Evolutionary conservation across 2,329 filamentous ascomycete genomes (phyloP).

Genomic region (Arachnomyces sp.): DNA sequence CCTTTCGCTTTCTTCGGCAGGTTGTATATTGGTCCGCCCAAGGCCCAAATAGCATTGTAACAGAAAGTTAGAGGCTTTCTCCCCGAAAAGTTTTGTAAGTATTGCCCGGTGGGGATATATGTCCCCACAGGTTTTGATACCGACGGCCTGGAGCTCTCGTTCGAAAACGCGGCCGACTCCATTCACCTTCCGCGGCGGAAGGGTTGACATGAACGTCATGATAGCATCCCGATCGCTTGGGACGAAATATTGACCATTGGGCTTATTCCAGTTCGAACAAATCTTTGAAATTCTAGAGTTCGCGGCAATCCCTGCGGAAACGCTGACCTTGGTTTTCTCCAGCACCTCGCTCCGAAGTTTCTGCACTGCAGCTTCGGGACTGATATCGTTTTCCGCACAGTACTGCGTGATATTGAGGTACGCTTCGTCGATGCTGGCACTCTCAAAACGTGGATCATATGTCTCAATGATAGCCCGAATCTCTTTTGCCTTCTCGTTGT

Average conservation of each 20-base stretch:
- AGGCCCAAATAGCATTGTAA: constrained; percentile 77
- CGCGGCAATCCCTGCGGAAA: constrained; percentile 88
- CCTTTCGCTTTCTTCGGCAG: constrained; percentile 79
- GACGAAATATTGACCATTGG: constrained; percentile 80
- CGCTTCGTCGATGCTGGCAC: constrained; percentile 90
- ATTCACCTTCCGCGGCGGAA: constrained; percentile 86
- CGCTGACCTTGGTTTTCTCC: constrained; percentile 69
- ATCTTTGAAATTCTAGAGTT: constrained; percentile 95
- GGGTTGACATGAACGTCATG: constrained; percentile 72
- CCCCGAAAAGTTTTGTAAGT: constrained; percentile 71
- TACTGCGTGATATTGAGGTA: constrained; percentile 92
- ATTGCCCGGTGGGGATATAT: constrained; percentile 69
- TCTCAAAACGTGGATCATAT: constrained; percentile 90
- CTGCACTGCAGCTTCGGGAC: constrained; percentile 63
- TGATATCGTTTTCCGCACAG: constrained; percentile 59
- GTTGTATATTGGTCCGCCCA: constrained; percentile 74
- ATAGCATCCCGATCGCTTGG: constrained; percentile 64
- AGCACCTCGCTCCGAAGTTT: constrained; percentile 71
- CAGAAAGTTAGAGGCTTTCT: constrained; percentile 83
- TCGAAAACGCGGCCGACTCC: constrained; percentile 92
- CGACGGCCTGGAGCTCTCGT: constrained; percentile 78
- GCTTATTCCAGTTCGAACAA: constrained; percentile 90
- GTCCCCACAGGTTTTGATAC: constrained; percentile 80
- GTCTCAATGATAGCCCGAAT: constrained; percentile 70
- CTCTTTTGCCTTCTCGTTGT: constrained; percentile 80